Evolutionary conservation across 495 filamentous ascomycete genomes (phyloP).

Genomic region (Hypoxylon fragiforme): DNA sequence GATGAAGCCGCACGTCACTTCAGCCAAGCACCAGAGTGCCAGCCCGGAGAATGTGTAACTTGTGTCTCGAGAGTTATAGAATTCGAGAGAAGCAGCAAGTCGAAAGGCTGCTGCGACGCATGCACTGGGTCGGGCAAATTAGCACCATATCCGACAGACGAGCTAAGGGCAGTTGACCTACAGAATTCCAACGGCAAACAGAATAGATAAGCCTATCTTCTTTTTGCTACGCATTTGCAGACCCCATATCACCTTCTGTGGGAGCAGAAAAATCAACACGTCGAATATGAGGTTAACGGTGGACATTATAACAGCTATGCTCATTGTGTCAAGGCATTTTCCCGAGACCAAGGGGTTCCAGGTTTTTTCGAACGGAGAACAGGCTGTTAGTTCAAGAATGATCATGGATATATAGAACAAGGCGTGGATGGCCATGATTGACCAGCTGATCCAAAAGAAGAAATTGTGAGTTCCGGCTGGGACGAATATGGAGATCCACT

Average conservation of each 20-base stretch:
- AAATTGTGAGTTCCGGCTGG: background rate
- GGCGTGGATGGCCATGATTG: background rate
- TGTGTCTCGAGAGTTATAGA: background rate
- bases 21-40: background rate
- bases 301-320: background rate
- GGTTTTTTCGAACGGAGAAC: background rate
- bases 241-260: background rate
- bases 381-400: background rate
- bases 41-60: background rate
- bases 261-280: background rate
- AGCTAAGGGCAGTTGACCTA: background rate
- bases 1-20: background rate
- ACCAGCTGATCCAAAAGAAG: background rate
- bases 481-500: background rate
- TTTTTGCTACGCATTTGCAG: background rate
- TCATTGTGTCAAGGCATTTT: background rate
- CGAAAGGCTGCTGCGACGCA: background rate
- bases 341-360: background rate
- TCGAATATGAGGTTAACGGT: background rate
- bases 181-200: background rate
- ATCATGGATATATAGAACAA: background rate
- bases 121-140: background rate
- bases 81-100: background rate
- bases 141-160: background rate
- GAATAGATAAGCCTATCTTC: background rate